phyloP scores from a whole-genome alignment of 2,329 filamentous ascomycete genomes.

The Parastagonospora avenae region DNA sequence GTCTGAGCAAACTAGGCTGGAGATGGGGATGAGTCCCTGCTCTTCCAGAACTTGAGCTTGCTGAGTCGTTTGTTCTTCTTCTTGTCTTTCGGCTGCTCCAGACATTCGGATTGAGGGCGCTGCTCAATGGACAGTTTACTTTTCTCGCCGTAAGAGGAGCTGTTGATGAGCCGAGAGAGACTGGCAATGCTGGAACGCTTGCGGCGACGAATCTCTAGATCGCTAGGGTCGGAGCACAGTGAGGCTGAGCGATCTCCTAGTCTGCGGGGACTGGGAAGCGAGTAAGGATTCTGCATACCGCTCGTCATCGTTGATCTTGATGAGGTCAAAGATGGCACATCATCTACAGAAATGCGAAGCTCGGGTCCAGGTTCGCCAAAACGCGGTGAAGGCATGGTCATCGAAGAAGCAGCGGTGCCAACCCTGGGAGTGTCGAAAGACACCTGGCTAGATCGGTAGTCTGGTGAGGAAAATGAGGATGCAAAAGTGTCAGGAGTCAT shows the following conservation, averaged over 20 bases:
- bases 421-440: conserved; percentile 72
- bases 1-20: conserved; percentile 19
- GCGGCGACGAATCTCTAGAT: conserved; percentile 61
- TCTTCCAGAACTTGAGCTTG: conserved; percentile 78
- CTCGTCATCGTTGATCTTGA: conserved; percentile 78
- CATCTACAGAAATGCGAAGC: conserved; percentile 71
- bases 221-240: conserved; percentile 48
- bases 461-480: conserved; percentile 66
- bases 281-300: conserved; percentile 63
- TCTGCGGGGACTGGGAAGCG: conserved; percentile 50
- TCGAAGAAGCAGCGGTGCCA: conserved; percentile 75
- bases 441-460: conserved; percentile 65
- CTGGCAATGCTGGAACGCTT: conserved; percentile 78
- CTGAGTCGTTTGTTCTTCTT: conserved; percentile 74
- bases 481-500: conserved; percentile 70
- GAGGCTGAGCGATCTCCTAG: conserved; percentile 49
- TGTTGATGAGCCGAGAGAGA: conserved; percentile 75
- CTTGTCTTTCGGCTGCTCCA: conserved; percentile 64
- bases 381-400: conserved; percentile 71
- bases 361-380: conserved; percentile 77
- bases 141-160: conserved; percentile 67
- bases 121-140: conserved; percentile 75
- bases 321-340: conserved; percentile 75
- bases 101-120: conserved; percentile 54
- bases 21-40: conserved; percentile 37